Base-by-base conservation (phyloP, 768 basidiomycete species). In the Suillus sp. region DNA sequence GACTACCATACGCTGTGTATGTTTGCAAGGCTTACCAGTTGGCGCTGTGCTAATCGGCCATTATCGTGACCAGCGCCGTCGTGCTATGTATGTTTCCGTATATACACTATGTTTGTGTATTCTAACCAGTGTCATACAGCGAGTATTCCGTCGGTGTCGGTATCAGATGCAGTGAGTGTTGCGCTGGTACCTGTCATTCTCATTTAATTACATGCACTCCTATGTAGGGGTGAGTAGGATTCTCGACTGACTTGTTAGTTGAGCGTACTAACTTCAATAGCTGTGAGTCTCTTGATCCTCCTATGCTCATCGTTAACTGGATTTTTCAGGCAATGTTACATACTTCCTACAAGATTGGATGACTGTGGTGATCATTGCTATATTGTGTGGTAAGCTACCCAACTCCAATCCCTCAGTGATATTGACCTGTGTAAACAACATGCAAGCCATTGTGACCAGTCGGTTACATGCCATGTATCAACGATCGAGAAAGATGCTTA, bases 391-490 rank as follows among this genome's bases (percentile, higher is more conserved):
- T 53, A 13, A 34, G 51, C 6, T 53, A 22, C 8, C 3, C 14
- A 35, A 2, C 22, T 37, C 9, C 37, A 18, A 9, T 32, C 10
- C 22, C 9, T 38, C 16, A 14, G 16, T 37, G 35, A 18, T 56
- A 38, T 51, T 25, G 35, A 53, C 51, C 7, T 11, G 30, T 34
- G 16, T 25, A 4, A 7, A 56, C 9, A 55, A 14, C n/a, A 37
- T 37, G 14, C 13, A 38, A 56, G 55, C 38, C 22, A 38, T 56
- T 2, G 35, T 56, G 22, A 34, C 7, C 54, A 16, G 1, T 35
- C 54, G 54, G 22, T 55, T 55, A 9, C 3, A 55, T 55, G 54
- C 34, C 34, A 35, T 55, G 54, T 55, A 55, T 53, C 51, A 20
- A 11, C 51, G 32, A 53, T 53, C 51, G 2, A 13, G 51, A 13